phyloP scores from a whole-genome alignment of 208 protist genomes.

The Leishmania aethiopica region DNA sequence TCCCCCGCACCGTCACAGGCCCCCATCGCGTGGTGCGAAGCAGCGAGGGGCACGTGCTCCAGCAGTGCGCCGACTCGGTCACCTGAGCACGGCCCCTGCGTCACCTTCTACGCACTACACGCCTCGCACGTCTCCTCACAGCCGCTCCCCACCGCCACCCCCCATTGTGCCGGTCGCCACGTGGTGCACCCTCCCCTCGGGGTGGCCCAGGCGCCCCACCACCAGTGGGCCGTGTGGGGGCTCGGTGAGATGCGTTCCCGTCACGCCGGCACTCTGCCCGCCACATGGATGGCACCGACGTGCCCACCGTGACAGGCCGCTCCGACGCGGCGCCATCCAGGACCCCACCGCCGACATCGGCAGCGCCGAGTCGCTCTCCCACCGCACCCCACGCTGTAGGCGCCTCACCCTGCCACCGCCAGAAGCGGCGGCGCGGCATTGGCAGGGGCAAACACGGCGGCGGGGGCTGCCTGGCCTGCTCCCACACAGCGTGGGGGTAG shows the following conservation, averaged over 20 bases:
- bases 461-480: not conserved
- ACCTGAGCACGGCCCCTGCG: not conserved
- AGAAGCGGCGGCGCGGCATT: not conserved
- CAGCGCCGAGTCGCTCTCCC: not conserved
- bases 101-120: not conserved
- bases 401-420: too few relatives aligned
- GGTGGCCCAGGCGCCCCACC: not conserved
- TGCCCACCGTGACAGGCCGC: not conserved
- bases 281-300: too few relatives aligned
- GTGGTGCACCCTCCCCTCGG: not conserved
- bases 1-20: not conserved
- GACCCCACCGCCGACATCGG: not conserved
- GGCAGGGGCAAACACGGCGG: not conserved
- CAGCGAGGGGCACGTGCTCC: not conserved
- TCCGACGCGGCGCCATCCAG: not conserved
- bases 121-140: not conserved
- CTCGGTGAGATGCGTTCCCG: not conserved
- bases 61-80: not conserved
- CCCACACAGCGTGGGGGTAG: not conserved
- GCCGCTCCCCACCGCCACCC: too few relatives aligned
- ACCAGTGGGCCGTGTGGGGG: not conserved
- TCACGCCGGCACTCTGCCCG: not conserved
- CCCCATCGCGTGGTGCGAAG: too few relatives aligned
- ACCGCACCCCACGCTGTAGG: too few relatives aligned
- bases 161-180: too few relatives aligned